phyloP scores from a whole-genome alignment of 768 basidiomycete genomes.

The Serendipita sp. region DNA sequence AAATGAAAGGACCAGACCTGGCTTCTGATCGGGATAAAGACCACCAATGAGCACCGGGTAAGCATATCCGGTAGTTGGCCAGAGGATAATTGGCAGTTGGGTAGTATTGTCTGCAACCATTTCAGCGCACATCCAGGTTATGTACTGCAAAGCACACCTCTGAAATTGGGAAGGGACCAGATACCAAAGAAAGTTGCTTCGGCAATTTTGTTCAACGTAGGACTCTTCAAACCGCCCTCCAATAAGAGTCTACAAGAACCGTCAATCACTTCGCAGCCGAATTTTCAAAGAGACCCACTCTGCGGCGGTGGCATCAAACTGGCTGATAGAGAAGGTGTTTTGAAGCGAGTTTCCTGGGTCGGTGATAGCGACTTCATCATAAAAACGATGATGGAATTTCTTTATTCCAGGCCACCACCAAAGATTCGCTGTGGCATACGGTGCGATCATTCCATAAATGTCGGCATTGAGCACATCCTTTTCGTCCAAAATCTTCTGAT shows the following conservation, averaged over 20 bases:
- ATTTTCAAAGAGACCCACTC: not conserved
- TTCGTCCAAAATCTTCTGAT: slow-evolving; percentile 10
- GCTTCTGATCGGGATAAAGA: slow-evolving; percentile 10
- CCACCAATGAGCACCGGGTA: slow-evolving; percentile 10
- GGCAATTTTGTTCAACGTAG: slow-evolving; percentile 3
- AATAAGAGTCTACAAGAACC: slow-evolving; percentile 1
- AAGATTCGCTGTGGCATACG: slow-evolving; percentile 10
- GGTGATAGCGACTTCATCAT: slow-evolving; percentile 6
- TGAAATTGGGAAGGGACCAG: slow-evolving; percentile 10
- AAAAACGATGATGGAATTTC: slow-evolving; percentile 9
- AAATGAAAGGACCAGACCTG: not conserved
- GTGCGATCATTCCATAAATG: slow-evolving; percentile 8
- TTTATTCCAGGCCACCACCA: slow-evolving; percentile 10
- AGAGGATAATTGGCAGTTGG: slow-evolving; percentile 5
- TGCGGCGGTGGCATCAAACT: not conserved
- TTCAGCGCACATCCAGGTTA: not conserved
- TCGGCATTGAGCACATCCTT: slow-evolving; percentile 8
- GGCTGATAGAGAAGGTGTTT: not conserved
- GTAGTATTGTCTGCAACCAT: slow-evolving; percentile 8
- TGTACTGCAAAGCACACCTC: not conserved
- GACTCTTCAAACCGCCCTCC: not conserved
- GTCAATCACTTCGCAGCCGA: not conserved
- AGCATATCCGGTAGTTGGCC: slow-evolving; percentile 10
- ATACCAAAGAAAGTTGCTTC: slow-evolving; percentile 9
- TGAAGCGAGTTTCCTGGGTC: slow-evolving; percentile 8